phyloP scores from a whole-genome alignment of 2,329 filamentous ascomycete species.

The Clonostachys sp. region DNA sequence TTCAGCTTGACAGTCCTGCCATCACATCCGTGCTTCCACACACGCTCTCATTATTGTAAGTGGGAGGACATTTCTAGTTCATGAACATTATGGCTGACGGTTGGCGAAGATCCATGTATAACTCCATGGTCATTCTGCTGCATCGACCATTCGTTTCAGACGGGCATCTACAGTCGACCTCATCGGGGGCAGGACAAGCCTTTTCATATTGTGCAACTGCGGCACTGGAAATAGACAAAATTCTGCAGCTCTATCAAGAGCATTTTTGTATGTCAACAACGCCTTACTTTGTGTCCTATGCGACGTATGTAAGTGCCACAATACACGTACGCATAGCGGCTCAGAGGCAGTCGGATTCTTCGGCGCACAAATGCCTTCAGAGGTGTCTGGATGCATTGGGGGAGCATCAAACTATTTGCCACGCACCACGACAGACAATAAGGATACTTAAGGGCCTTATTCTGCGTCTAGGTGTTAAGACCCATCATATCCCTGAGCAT shows the following conservation, averaged over 20 bases:
- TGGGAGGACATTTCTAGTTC: too few relatives aligned
- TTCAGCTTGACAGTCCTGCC: too few relatives aligned
- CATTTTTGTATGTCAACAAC: slow-evolving; percentile 38
- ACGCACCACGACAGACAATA: too few relatives aligned
- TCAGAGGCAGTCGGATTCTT: slow-evolving; percentile 29
- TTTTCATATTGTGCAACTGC: slow-evolving; percentile 38
- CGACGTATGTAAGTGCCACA: slow-evolving; percentile 48
- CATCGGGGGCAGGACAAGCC: slow-evolving; percentile 33
- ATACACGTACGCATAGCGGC: slow-evolving; percentile 47
- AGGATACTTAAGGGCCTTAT: too few relatives aligned
- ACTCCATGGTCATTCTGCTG: slow-evolving; percentile 46
- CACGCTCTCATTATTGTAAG: too few relatives aligned
- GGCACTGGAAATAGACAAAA: slow-evolving; percentile 34
- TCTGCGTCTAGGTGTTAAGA: too few relatives aligned
- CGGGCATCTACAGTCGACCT: slow-evolving; percentile 38
- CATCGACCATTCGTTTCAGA: slow-evolving; percentile 48
- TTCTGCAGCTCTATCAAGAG: slow-evolving; percentile 37
- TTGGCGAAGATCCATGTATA: slow-evolving; percentile 32
- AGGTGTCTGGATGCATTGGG: too few relatives aligned
- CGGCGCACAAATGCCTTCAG: slow-evolving; percentile 18
- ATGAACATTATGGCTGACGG: neutral
- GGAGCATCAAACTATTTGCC: too few relatives aligned
- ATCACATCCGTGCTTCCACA: too few relatives aligned
- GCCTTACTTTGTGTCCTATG: slow-evolving; percentile 50
- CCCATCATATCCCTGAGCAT: too few relatives aligned